Conservation (phyloP, 148 eudicot species). For the Dianthus caryophyllus region DNA sequence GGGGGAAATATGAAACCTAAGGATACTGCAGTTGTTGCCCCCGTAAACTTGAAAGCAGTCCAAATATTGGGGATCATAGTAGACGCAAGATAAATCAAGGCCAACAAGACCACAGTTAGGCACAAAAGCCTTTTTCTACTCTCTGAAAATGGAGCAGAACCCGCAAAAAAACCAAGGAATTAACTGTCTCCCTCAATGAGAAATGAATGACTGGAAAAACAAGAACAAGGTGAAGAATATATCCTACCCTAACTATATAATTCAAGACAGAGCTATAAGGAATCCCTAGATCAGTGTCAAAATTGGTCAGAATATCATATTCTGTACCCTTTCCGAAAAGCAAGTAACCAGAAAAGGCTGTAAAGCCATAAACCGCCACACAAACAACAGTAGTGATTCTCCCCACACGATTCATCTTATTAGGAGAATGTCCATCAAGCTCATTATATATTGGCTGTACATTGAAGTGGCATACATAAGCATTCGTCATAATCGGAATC, state of each 20-base stretch:
- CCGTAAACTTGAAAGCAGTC: slow-evolving; percentile 94
- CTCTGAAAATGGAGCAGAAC: slow-evolving; percentile 57
- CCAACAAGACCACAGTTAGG: slow-evolving; percentile 52
- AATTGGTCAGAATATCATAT: too few relatives aligned
- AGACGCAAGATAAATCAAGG: slow-evolving; percentile 61
- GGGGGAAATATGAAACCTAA: slow-evolving; percentile 85
- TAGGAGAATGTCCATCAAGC: too few relatives aligned
- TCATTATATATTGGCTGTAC: too few relatives aligned
- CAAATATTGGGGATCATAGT: slow-evolving; percentile 91
- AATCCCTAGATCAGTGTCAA: too few relatives aligned
- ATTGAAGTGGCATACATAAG: slow-evolving; percentile 91
- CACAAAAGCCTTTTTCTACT: slow-evolving; percentile 64
- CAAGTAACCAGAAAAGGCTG: too few relatives aligned
- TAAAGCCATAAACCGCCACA: too few relatives aligned
- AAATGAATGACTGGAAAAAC: slow-evolving; percentile 91
- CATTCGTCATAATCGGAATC: slow-evolving; percentile 92
- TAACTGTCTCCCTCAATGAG: slow-evolving; percentile 80
- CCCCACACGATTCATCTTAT: too few relatives aligned
- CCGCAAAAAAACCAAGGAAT: slow-evolving; percentile 54
- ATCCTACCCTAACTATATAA: too few relatives aligned
- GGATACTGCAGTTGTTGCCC: slow-evolving; percentile 92
- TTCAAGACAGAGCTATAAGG: too few relatives aligned
- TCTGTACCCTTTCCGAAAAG: too few relatives aligned
- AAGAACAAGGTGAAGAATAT: too few relatives aligned
- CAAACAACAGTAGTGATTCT: too few relatives aligned